phyloP scores from a whole-genome alignment of 805 yeast species.

The Blastobotrys parvus region DNA sequence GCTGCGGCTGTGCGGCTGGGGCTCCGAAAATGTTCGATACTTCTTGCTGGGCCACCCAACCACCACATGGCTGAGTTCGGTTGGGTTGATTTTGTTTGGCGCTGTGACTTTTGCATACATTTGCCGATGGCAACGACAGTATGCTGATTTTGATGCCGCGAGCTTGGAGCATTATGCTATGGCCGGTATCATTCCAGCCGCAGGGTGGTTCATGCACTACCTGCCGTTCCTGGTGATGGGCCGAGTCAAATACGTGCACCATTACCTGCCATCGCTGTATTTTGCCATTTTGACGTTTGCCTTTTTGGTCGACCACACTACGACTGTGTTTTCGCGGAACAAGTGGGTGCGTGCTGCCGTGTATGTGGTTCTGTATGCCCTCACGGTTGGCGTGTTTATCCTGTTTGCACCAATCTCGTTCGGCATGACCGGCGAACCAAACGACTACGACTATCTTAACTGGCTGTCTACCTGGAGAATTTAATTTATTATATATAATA shows the following conservation, averaged over 20 bases:
- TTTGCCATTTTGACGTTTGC: conserved; percentile 79
- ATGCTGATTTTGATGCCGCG: conserved; percentile 35
- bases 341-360: conserved; percentile 19
- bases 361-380: conserved; percentile 40
- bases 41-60: conserved; percentile 61
- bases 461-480: conserved; percentile 53
- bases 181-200: conserved; percentile 76
- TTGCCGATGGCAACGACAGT: conserved; percentile 66
- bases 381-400: conserved; percentile 50
- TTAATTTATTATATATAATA: neutral
- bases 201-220: conserved; percentile 86
- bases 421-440: conserved; percentile 63
- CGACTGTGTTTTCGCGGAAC: conserved; percentile 23
- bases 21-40: conserved; percentile 44
- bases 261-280: conserved; percentile 89
- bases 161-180: conserved; percentile 37
- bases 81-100: conserved; percentile 38
- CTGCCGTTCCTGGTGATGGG: conserved; percentile 89
- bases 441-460: conserved; percentile 42
- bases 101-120: conserved; percentile 32
- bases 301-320: conserved; percentile 47
- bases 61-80: conserved; percentile 53
- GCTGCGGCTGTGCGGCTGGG: conserved; percentile 73
- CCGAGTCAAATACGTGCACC: conserved; percentile 94
- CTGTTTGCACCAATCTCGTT: conserved; percentile 61